phyloP scores from a whole-genome alignment of 108 stramenopile genomes.

The Pseudonitzschia pungens region DNA sequence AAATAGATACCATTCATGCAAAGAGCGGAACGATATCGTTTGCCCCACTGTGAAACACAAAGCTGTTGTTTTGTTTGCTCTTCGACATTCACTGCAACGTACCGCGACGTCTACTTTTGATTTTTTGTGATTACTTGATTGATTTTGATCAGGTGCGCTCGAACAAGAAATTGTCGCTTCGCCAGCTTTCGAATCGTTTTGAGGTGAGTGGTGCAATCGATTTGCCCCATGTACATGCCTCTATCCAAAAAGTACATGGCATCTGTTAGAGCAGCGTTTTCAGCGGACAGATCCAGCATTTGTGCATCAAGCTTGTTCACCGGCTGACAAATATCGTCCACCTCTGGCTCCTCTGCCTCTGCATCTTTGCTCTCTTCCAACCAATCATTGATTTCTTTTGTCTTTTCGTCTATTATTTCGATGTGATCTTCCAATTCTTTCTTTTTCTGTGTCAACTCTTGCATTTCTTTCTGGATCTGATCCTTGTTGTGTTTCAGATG shows the following conservation, averaged over 20 bases:
- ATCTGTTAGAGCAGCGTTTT: slow-evolving; percentile 76
- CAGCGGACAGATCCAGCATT: slow-evolving; percentile 71
- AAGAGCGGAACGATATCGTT: too few species aligned
- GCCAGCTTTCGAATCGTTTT: slow-evolving; percentile 76
- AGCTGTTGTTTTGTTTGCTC: slow-evolving; percentile 5
- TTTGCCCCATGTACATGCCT: slow-evolving; percentile 58
- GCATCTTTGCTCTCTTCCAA: slow-evolving; percentile 38
- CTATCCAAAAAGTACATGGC: slow-evolving; percentile 82
- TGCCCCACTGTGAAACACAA: not conserved
- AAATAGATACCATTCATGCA: too few species aligned
- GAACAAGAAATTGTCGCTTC: slow-evolving; percentile 79
- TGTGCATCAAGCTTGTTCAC: slow-evolving; percentile 57
- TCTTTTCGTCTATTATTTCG: slow-evolving; percentile 47
- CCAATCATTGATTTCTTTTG: slow-evolving; percentile 50
- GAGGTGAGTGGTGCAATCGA: slow-evolving; percentile 71
- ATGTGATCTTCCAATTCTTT: slow-evolving; percentile 39
- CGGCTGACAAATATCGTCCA: slow-evolving; percentile 55
- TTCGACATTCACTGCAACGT: not conserved
- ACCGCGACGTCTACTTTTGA: not conserved
- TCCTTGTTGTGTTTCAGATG: slow-evolving; percentile 31
- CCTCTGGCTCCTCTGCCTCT: slow-evolving; percentile 18
- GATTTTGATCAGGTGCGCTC: slow-evolving; percentile 64
- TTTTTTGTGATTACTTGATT: slow-evolving; percentile 20
- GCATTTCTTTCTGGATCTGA: slow-evolving; percentile 42
- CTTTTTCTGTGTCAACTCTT: slow-evolving; percentile 43